Conservation (phyloP, 2,329 filamentous ascomycete species). For the Scleromitrula shiraiana region DNA sequence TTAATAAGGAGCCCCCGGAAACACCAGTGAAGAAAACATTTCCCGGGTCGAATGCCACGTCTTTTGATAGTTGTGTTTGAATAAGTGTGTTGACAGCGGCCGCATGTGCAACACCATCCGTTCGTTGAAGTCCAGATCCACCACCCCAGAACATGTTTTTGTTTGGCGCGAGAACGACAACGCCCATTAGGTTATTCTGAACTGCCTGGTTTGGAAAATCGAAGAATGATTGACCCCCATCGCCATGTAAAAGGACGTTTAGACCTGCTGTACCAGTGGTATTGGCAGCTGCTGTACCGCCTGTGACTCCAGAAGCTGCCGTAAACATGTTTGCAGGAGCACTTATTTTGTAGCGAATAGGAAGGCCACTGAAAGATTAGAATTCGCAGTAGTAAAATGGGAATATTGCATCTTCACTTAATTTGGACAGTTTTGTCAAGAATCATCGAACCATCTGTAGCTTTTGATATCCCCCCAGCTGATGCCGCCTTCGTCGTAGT, state of each 20-base stretch:
- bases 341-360: constrained; percentile 48
- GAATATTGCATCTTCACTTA: constrained; percentile 36
- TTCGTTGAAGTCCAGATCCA: constrained; percentile 41
- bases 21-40: constrained; percentile 52
- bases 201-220: constrained; percentile 71
- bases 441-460: constrained; percentile 47
- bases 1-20: constrained; percentile 44
- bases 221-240: constrained; percentile 60
- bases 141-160: constrained; percentile 51
- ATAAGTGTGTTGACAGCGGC: constrained; percentile 48
- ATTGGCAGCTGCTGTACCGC: constrained; percentile 30
- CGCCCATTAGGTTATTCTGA: constrained; percentile 68
- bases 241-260: constrained; percentile 52
- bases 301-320: constrained; percentile 40
- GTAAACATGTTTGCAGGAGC: constrained; percentile 48
- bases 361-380: constrained; percentile 36
- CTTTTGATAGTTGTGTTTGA: constrained; percentile 39
- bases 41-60: constrained; percentile 44
- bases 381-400: not conserved
- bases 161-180: constrained; percentile 57
- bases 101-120: constrained; percentile 47
- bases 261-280: constrained; percentile 37
- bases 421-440: constrained; percentile 46
- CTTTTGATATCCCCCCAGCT: constrained; percentile 22
- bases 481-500: constrained; percentile 6